Evolutionary conservation across 345 rosid genomes (phyloP).

Genomic region (Murraya paniculata): DNA sequence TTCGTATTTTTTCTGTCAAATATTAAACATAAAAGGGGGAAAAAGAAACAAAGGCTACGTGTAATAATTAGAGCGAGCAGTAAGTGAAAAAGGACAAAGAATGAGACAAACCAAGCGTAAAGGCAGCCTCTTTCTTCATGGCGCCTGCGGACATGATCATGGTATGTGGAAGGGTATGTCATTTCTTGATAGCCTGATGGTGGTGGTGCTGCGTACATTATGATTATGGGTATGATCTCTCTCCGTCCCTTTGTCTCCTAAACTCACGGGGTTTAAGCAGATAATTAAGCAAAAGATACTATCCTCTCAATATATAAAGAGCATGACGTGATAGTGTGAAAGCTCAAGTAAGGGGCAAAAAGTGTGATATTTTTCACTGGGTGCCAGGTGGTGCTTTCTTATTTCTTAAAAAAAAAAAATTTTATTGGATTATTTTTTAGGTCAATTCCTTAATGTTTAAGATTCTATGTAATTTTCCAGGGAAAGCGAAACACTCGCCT

Average conservation of each 20-base stretch:
- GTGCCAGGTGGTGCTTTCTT: neutral
- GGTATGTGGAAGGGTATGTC: constrained; percentile 2
- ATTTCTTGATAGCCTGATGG: constrained; percentile 25
- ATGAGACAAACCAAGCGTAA: constrained; percentile 31
- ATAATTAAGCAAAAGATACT: neutral
- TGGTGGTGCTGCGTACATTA: constrained; percentile 30
- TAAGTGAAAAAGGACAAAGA: neutral
- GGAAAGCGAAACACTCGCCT: too few relatives aligned
- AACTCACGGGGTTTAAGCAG: too few relatives aligned
- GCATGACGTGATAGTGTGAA: neutral
- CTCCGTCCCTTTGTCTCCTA: neutral
- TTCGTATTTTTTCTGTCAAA: neutral
- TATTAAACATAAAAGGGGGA: neutral
- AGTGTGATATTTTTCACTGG: neutral
- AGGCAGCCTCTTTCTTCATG: constrained; percentile 33
- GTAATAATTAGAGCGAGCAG: neutral
- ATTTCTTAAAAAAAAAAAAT: too few relatives aligned
- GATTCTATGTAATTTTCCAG: too few relatives aligned
- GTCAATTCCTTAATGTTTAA: too few relatives aligned
- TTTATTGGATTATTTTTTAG: too few relatives aligned
- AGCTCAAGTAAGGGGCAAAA: neutral
- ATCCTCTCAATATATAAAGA: neutral
- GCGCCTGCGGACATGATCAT: constrained; percentile 27
- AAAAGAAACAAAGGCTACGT: neutral
- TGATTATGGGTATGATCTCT: neutral